Evolutionary conservation across 352 stramenopile species (phyloP).

Genomic region (Blastocystis sp.): DNA sequence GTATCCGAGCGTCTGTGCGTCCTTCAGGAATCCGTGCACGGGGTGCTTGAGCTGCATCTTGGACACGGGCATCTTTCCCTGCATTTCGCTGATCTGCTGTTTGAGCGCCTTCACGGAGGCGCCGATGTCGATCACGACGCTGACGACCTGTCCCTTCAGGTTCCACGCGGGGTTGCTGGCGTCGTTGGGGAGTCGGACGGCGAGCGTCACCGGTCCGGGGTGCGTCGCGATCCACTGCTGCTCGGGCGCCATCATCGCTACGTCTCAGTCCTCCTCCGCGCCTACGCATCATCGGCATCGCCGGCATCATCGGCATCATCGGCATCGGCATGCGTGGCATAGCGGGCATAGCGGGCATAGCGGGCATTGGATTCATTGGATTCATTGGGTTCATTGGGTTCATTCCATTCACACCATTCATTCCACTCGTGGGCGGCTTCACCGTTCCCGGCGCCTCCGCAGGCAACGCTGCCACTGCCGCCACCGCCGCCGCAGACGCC

Average conservation of each 20-base stretch:
- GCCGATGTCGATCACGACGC: conserved; percentile 73
- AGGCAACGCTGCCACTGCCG: neutral
- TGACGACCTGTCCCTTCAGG: conserved; percentile 80
- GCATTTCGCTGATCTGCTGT: conserved; percentile 68
- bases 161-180: conserved; percentile 78
- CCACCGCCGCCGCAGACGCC: neutral
- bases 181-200: conserved; percentile 74
- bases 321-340: neutral
- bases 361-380: neutral
- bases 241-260: neutral
- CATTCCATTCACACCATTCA: too few species aligned
- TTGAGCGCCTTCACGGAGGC: conserved; percentile 80
- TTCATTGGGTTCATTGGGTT: neutral
- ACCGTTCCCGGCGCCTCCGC: neutral
- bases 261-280: too few species aligned
- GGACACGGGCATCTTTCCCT: conserved; percentile 80
- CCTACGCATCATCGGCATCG: too few species aligned
- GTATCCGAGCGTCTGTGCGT: conserved; percentile 63
- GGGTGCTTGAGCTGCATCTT: conserved; percentile 84
- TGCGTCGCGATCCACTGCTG: conserved; percentile 8
- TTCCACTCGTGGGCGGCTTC: neutral
- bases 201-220: conserved; percentile 60
- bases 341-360: neutral
- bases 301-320: neutral
- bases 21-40: conserved; percentile 79